Conservation (phyloP, 768 basidiomycete species). For the Podaxis rugospora region DNA sequence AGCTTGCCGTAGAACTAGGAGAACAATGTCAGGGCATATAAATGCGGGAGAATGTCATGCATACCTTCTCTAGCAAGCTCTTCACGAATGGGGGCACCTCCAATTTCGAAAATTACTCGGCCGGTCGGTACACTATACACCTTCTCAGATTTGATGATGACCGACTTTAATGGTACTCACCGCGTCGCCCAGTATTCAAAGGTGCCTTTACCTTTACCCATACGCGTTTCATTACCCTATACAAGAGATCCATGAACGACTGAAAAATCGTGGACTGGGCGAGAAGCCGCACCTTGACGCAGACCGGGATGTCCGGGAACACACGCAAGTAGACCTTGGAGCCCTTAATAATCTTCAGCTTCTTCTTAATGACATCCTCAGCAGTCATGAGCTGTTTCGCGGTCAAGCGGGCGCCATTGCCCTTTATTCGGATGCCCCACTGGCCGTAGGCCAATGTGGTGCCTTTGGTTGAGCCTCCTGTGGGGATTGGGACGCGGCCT, state of each 20-base stretch:
- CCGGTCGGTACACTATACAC: slow-evolving; percentile 74
- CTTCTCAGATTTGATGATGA: background rate
- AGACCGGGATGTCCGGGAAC: slow-evolving; percentile 96
- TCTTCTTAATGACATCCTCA: slow-evolving; percentile 84
- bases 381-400: slow-evolving; percentile 89
- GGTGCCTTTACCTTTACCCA: slow-evolving; percentile 98
- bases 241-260: background rate
- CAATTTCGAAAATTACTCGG: slow-evolving; percentile 91
- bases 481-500: slow-evolving; percentile 80
- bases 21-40: background rate
- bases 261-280: background rate
- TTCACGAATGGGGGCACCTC: slow-evolving; percentile 83
- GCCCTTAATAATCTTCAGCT: slow-evolving; percentile 87
- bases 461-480: slow-evolving; percentile 88
- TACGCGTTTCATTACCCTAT: slow-evolving; percentile 96
- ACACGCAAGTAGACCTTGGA: slow-evolving; percentile 82
- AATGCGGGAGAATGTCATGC: slow-evolving; percentile 14
- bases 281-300: slow-evolving; percentile 71
- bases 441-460: slow-evolving; percentile 90
- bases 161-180: slow-evolving; percentile 35
- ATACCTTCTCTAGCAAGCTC: slow-evolving; percentile 90
- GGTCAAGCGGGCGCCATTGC: slow-evolving; percentile 72
- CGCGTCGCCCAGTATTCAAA: slow-evolving; percentile 98
- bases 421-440: slow-evolving; percentile 88
- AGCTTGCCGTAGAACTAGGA: slow-evolving; percentile 80